Evolutionary conservation across 768 basidiomycete genomes (phyloP), one percentile per base, ranked within the genome.

Genomic region (Suillus subluteus): DNA sequence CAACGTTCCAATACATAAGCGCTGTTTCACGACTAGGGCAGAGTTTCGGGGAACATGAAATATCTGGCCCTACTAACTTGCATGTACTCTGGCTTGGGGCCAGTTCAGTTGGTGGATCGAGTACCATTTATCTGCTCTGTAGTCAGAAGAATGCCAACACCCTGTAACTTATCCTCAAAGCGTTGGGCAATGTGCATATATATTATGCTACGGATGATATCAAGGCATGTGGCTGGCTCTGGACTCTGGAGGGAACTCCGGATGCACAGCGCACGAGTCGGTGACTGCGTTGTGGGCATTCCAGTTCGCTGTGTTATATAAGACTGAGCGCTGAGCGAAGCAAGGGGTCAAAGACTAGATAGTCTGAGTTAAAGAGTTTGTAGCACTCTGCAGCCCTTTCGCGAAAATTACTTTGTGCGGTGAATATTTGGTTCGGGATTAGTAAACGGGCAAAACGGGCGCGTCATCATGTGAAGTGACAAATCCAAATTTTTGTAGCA

Each of bases 401-500:
- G 41, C 13, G 40, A 41, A 43, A 40, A 40, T 13, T 40, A 13
- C n/a, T n/a, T 41, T 15, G 7, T 15, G 13, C 21, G 43, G 8
- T 18, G 18, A 44, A 44, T 43, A n/a, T 50, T 50, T 23, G n/a
- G 48, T 11, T 32, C 54, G 30, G 54, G 30, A 32, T 32, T 32
- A 32, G 30, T 55, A 9, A 23, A 26, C 40, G 38, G 23, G 21
- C 21, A 43, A 44, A 44, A 21, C 56, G 21, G 38, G 56, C 40
- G 58, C 58, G 58, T 41, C 58, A 59, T 59, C 38, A 55, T 11
- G 18, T 11, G 32, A 35, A 40, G 40, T 61, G 58, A 61, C 59
- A 61, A 61, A 61, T 61, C 18, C 59, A 6, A 61, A 11, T 26
- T 61, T 61, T 56, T 35, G 55, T 41, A 18, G 2, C 35, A 37